Evolutionary conservation across 768 basidiomycete genomes (phyloP), one percentile per base, ranked within the genome.

Genomic region (Mycena kentingensis): DNA sequence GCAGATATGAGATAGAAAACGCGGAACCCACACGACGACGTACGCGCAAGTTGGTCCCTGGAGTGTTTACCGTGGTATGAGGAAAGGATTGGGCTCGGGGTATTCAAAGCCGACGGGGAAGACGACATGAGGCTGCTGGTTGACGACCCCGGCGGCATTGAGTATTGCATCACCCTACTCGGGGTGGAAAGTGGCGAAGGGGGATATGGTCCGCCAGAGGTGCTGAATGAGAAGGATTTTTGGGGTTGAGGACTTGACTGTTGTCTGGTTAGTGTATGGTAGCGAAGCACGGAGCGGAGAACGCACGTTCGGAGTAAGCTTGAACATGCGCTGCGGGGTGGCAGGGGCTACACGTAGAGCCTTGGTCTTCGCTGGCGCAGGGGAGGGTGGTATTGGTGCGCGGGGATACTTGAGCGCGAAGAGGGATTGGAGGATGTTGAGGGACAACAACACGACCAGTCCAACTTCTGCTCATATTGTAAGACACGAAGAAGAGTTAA

Each of bases 321-420:
- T 70, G 58, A 74, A 74, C 1, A 68, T 55, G 5, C 71, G 68
- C 52, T 73, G 66, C 0, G 73, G 71, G 5, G 73, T 71, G 6
- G 63, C 60, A 12, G 67, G 42, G 21, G 63, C 35, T 36, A 57
- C 47, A 39, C 64, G 63, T 8, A 60, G 41, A 1, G 58, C 53
- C 49, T 68, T 71, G 41, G 69, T 32, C 48, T 66, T 69, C 8
- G 63, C 60, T 18, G 73, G 72, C 13, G 76, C 71, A 1, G 66
- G 50, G 3, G 67, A 48, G 13, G 70, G 65, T 3, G 74, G 67
- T 2, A 68, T 61, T 2, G 72, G 67, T 21, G 67, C 54, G 18
- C 73, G 71, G n/a, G 78, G 78, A 46, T 75, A 79, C 27, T 70
- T 73, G 19, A 79, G 59, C 0, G 77, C 77, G 52, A 73, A 74